These are phyloP conservation scores for Penicillium daleae DNA, from an alignment of 495 filamentous ascomycete species.

Conservation along the genomic window DNA sequence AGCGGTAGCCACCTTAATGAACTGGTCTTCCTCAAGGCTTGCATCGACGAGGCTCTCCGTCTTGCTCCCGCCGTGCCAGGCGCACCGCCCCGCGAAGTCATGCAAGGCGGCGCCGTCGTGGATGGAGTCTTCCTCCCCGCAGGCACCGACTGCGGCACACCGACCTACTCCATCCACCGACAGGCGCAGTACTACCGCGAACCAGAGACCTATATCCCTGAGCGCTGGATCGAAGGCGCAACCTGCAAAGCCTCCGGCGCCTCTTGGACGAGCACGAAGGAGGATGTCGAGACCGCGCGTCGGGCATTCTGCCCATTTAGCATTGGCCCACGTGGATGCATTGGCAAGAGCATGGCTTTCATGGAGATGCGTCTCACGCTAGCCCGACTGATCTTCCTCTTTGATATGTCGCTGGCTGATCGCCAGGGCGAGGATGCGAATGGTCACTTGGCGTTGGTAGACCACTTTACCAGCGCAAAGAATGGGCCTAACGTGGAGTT, in stretches of 20 bases:
- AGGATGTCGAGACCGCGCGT: constrained; percentile 45
- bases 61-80: constrained; percentile 64
- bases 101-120: constrained; percentile 56
- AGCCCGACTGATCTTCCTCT: constrained; percentile 52
- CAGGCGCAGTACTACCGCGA: constrained; percentile 57
- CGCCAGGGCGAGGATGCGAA: constrained; percentile 42
- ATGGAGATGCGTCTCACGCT: constrained; percentile 57
- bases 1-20: constrained; percentile 51
- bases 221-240: constrained; percentile 57
- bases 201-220: constrained; percentile 52
- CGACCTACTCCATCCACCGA: constrained; percentile 60
- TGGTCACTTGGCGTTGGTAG: constrained; percentile 49
- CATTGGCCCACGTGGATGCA: constrained; percentile 59
- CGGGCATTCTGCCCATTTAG: constrained; percentile 60
- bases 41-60: constrained; percentile 68
- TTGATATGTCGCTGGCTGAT: constrained; percentile 49
- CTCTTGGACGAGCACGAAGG: constrained; percentile 40
- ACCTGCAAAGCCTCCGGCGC: constrained; percentile 26
- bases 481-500: constrained; percentile 50
- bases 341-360: constrained; percentile 61
- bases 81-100: constrained; percentile 59
- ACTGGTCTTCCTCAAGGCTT: constrained; percentile 61
- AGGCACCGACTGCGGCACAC: constrained; percentile 57
- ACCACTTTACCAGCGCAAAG: constrained; percentile 54
- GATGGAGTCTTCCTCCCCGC: constrained; percentile 55